Conservation (phyloP, 164 flowering plant species). For the Protea cynaroides region DNA sequence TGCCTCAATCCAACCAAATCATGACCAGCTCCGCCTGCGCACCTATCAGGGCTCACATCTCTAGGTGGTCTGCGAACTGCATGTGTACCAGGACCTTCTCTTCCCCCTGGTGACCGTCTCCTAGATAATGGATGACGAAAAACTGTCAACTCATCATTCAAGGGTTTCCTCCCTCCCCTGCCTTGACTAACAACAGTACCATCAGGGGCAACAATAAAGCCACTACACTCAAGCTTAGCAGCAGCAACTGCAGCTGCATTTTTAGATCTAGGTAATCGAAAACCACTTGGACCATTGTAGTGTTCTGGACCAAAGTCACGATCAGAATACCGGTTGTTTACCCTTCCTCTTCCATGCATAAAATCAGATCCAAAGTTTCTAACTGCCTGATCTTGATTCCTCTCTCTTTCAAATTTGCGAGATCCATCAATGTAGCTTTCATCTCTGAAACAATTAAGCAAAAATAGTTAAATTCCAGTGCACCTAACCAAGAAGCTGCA, state of each 20-base stretch:
- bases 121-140: constrained; percentile 36
- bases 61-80: constrained; percentile 38
- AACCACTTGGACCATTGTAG: constrained; percentile 27
- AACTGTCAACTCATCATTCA: constrained; percentile 30
- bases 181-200: constrained; percentile 26
- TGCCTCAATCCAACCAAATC: constrained; percentile 36
- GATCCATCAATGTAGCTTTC: constrained; percentile 27
- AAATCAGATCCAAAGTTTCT: constrained; percentile 37
- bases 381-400: constrained; percentile 35
- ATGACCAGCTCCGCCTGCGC: constrained; percentile 28
- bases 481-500: constrained; percentile 3
- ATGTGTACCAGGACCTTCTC: constrained; percentile 36
- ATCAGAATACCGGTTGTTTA: constrained; percentile 25
- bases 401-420: constrained; percentile 36
- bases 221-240: constrained; percentile 25
- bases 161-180: constrained; percentile 39
- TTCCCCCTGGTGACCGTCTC: constrained; percentile 44
- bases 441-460: constrained; percentile 34
- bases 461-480: constrained; percentile 3
- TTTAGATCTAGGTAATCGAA: constrained; percentile 32
- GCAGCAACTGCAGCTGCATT: constrained; percentile 24
- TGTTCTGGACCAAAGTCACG: constrained; percentile 31
- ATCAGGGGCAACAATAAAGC: constrained; percentile 27
- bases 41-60: constrained; percentile 42
- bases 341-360: constrained; percentile 41